These are phyloP conservation scores for Ceratobasidium sp. DNA, from an alignment of 1,284 basidiomycete genomes.

Conservation along the genomic window DNA sequence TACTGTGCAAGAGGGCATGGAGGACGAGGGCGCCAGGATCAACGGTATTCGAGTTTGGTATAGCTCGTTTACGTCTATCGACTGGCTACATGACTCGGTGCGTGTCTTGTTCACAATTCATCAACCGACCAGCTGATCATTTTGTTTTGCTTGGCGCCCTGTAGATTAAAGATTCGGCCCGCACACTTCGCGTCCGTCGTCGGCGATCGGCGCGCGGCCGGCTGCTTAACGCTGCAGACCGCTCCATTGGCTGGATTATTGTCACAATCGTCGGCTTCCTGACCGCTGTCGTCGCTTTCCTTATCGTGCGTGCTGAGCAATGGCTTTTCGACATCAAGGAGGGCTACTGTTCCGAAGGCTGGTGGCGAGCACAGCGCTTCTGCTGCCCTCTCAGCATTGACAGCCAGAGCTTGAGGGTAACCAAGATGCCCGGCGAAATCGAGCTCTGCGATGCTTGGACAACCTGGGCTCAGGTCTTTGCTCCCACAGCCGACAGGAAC, in stretches of 20 bases:
- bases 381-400: constrained; percentile 68
- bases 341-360: constrained; percentile 79
- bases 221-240: constrained; percentile 78
- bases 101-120: constrained; percentile 40
- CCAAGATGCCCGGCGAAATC: constrained; percentile 51
- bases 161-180: constrained; percentile 86
- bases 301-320: constrained; percentile 88
- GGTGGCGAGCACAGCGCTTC: constrained; percentile 82
- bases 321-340: constrained; percentile 95
- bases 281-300: constrained; percentile 86
- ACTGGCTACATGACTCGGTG: constrained; percentile 89
- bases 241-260: constrained; percentile 89
- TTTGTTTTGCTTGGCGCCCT: constrained; percentile 14
- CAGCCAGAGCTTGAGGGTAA: constrained; percentile 33
- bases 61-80: constrained; percentile 82
- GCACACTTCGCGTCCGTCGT: constrained; percentile 74
- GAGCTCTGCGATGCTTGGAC: constrained; percentile 73
- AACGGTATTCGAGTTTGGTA: constrained; percentile 95
- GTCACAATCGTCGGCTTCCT: constrained; percentile 88
- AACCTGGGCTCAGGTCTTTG: constrained; percentile 69
- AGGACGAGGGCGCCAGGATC: constrained; percentile 70
- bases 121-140: constrained; percentile 8
- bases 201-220: constrained; percentile 76
- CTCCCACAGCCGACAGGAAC: constrained; percentile 46
- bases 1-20: constrained; percentile 52